Percentiles rank a stretch among this genome's conserved stretches.
Conservation (phyloP, 345 rosid genomes). For the Linum trigynum region DNA sequence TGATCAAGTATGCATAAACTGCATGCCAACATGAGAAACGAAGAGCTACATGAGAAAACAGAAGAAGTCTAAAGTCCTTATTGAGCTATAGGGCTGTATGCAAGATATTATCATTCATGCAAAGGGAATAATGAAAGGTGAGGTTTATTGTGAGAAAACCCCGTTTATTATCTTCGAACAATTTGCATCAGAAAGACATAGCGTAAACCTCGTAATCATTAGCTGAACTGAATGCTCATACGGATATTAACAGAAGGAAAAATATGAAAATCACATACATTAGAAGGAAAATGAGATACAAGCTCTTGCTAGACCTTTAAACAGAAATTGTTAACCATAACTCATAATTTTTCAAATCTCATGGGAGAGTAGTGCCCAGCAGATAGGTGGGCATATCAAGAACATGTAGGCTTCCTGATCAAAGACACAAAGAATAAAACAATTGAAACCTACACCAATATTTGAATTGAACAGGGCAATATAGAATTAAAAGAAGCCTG, state of each 20-base stretch:
- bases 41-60: too few species aligned
- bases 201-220: background rate
- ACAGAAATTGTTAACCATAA: too few species aligned
- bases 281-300: background rate
- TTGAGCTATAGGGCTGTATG: background rate
- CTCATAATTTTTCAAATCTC: background rate
- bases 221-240: background rate
- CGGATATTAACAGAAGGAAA: background rate
- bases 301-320: background rate
- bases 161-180: too few species aligned
- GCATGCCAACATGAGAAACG: background rate
- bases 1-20: background rate
- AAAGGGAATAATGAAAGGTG: background rate
- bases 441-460: background rate
- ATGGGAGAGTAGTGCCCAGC: too few species aligned
- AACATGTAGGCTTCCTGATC: background rate
- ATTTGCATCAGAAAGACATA: too few species aligned
- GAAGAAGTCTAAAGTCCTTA: background rate
- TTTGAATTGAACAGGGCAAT: background rate
- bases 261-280: too few species aligned
- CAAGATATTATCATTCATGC: too few species aligned
- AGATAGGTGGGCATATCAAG: background rate
- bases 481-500: background rate
- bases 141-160: background rate
- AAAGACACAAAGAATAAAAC: background rate